Evolutionary conservation across 192 early-diverging fungal species (phyloP).

Genomic region (Backusella macrospora): DNA sequence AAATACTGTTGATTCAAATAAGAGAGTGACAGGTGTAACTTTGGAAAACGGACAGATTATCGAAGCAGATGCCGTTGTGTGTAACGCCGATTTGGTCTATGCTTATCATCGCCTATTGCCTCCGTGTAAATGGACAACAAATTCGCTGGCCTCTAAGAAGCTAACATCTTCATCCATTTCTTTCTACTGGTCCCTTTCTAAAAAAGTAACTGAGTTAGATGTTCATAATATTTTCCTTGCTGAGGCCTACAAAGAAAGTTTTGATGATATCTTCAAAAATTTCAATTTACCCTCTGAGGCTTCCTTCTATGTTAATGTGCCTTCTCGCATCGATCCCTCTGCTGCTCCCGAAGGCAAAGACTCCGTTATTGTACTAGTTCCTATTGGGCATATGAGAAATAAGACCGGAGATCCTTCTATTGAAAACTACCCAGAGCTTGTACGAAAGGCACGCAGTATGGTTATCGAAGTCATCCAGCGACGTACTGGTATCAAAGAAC

Average conservation of each 20-base stretch:
- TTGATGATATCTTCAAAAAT: constrained; percentile 56
- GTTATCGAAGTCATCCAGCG: constrained; percentile 44
- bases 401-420: neutral
- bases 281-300: constrained; percentile 47
- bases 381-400: constrained; percentile 48
- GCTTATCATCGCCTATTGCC: constrained; percentile 56
- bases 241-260: constrained; percentile 50
- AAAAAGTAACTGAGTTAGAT: constrained; percentile 47
- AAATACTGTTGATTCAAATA: constrained; percentile 31
- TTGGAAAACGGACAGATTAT: constrained; percentile 45
- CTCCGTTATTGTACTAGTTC: constrained; percentile 54
- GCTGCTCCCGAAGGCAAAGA: constrained; percentile 53
- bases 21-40: constrained; percentile 51
- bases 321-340: constrained; percentile 52
- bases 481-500: constrained; percentile 39
- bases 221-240: constrained; percentile 62
- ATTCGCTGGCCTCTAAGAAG: constrained; percentile 41
- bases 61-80: constrained; percentile 56
- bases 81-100: constrained; percentile 57
- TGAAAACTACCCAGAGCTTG: constrained; percentile 33
- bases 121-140: constrained; percentile 37
- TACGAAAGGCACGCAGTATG: constrained; percentile 40
- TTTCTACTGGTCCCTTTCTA: constrained; percentile 56
- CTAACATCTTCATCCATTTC: constrained; percentile 57
- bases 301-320: constrained; percentile 61